These are phyloP conservation scores for Lipomyces spencermartinsiae DNA, from an alignment of 805 yeast species.

Conservation along the genomic window DNA sequence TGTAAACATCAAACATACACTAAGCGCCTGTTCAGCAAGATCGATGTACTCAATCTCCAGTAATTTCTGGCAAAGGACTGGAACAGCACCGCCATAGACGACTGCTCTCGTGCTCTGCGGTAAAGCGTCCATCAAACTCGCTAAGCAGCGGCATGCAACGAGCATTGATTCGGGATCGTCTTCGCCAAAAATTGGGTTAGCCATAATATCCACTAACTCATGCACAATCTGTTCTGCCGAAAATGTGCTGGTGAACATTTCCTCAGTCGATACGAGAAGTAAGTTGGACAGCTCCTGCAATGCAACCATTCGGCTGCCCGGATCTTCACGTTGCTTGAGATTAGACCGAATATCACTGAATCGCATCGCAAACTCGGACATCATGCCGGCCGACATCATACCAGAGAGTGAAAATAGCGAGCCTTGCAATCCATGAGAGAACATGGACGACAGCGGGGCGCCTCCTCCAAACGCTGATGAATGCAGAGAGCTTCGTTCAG, in stretches of 20 bases:
- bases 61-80: constrained; percentile 67
- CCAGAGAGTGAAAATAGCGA: constrained; percentile 33
- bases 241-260: constrained; percentile 47
- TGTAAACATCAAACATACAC: constrained; percentile 56
- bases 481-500: constrained; percentile 19
- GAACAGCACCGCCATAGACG: constrained; percentile 69
- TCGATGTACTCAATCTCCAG: constrained; percentile 83
- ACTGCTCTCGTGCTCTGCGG: constrained; percentile 67
- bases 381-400: constrained; percentile 41
- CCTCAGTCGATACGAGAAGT: constrained; percentile 46
- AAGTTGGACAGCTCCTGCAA: constrained; percentile 47
- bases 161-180: constrained; percentile 81
- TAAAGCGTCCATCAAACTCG: constrained; percentile 78
- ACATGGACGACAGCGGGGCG: constrained; percentile 25
- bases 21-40: constrained; percentile 88
- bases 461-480: constrained; percentile 36
- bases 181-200: constrained; percentile 57
- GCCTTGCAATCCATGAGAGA: constrained; percentile 33
- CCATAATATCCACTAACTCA: constrained; percentile 63
- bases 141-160: constrained; percentile 81
- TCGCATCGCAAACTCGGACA: constrained; percentile 43
- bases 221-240: constrained; percentile 64
- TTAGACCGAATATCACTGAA: constrained; percentile 38
- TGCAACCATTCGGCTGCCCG: constrained; percentile 44
- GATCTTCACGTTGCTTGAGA: constrained; percentile 42